Evolutionary conservation across 2,329 filamentous ascomycete genomes (phyloP).

Genomic region (Botrytis medusae): DNA sequence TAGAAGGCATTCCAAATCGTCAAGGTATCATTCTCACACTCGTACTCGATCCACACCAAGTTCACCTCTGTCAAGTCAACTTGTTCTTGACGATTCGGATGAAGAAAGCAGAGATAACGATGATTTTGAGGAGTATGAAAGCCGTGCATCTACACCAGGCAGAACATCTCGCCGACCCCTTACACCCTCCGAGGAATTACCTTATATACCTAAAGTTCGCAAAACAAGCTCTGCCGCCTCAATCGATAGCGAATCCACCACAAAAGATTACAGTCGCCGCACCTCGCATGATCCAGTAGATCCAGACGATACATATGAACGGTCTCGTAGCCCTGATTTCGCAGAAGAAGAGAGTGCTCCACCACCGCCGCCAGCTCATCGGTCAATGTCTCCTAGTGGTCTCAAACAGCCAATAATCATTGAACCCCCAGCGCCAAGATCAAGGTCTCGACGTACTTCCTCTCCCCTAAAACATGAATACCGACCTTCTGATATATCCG

Average conservation of each 20-base stretch:
- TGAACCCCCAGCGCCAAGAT: slow-evolving; percentile 33
- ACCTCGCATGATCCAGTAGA: slow-evolving; percentile 8
- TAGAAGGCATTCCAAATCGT: slow-evolving; percentile 9
- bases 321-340: slow-evolving; percentile 1
- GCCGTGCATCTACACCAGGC: slow-evolving; percentile 18
- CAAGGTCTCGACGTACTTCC: slow-evolving; percentile 68
- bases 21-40: slow-evolving; percentile 20
- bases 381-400: slow-evolving; percentile 47
- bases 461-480: slow-evolving; percentile 98
- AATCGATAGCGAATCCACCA: slow-evolving; percentile 10
- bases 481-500: slow-evolving; percentile 72
- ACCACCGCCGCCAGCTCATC: slow-evolving; percentile 37
- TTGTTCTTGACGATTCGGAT: slow-evolving; percentile 16
- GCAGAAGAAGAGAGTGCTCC: slow-evolving; percentile 32
- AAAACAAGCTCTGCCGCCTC: slow-evolving; percentile 17
- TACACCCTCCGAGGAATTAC: slow-evolving; percentile 20
- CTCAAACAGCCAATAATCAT: slow-evolving; percentile 39
- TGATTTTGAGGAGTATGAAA: slow-evolving; percentile 6
- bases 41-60: slow-evolving; percentile 21
- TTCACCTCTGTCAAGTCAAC: slow-evolving; percentile 21
- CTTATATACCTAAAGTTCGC: slow-evolving; percentile 21
- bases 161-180: slow-evolving; percentile 13
- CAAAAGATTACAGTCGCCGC: slow-evolving; percentile 12
- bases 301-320: background rate
- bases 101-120: slow-evolving; percentile 14